Evolutionary conservation across 83 land plant species (phyloP).

Genomic region (Larix sibirica): DNA sequence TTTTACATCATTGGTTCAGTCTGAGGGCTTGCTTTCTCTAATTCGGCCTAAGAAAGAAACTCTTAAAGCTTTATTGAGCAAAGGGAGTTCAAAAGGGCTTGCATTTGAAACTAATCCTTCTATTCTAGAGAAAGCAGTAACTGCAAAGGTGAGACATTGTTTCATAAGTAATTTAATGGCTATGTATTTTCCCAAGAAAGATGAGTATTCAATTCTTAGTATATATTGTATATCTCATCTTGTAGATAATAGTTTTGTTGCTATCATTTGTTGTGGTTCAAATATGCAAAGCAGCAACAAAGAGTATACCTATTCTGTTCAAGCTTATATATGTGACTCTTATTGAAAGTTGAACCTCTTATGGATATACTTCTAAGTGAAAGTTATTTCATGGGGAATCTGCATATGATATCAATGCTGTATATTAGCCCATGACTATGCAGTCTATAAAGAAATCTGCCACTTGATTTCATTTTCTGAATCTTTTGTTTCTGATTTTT

Average conservation of each 20-base stretch:
- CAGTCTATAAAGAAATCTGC: too few species aligned
- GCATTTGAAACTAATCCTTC: constrained; percentile 5
- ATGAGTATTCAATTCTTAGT: not conserved
- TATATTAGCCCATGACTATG: not conserved
- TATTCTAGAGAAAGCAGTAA: not conserved
- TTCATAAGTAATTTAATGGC: not conserved
- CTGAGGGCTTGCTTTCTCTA: constrained; percentile 62
- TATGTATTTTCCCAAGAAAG: not conserved
- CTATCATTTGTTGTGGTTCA: too few species aligned
- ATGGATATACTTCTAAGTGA: not conserved
- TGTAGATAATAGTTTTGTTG: constrained; percentile 2
- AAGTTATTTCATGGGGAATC: not conserved
- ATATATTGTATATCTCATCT: not conserved
- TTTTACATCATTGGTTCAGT: constrained; percentile 68
- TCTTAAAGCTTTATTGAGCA: constrained; percentile 55
- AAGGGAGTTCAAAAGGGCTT: constrained; percentile 16
- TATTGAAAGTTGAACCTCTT: not conserved
- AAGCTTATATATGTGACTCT: too few species aligned
- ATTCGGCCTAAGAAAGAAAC: constrained; percentile 62
- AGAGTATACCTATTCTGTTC: too few species aligned
- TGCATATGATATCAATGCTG: not conserved
- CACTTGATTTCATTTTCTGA: not conserved
- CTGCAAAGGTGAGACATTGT: not conserved
- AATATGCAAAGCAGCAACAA: too few species aligned
- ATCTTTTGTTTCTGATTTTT: not conserved